These are phyloP conservation scores for Phaeotremella fagi DNA, from an alignment of 768 basidiomycete genomes.

Conservation along the genomic window DNA sequence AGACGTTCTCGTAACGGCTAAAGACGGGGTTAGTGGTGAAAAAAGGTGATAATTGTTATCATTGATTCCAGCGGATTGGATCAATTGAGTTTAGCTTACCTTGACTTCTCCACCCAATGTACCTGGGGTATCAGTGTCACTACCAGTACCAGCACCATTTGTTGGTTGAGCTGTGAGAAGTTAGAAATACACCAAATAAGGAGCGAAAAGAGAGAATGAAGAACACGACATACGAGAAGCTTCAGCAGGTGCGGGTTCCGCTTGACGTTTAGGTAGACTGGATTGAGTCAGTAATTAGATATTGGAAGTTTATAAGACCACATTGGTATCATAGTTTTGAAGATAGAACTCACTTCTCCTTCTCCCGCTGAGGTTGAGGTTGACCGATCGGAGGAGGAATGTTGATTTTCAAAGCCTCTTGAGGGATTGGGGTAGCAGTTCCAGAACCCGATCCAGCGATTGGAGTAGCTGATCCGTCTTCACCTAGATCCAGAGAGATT, in stretches of 20 bases:
- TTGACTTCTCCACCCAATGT: conserved; percentile 26
- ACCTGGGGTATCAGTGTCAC: conserved; percentile 42
- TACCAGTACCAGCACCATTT: conserved; percentile 20
- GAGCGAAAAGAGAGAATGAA: neutral
- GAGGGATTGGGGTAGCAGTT: conserved; percentile 12
- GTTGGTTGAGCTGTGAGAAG: conserved; percentile 10
- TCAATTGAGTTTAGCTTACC: conserved; percentile 9
- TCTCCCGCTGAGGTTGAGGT: conserved; percentile 25
- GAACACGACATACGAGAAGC: conserved; percentile 16
- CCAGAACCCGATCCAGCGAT: conserved; percentile 14
- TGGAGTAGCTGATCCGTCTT: neutral
- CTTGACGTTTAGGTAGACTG: conserved; percentile 41
- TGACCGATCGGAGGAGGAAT: conserved; percentile 29
- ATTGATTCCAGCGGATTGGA: neutral
- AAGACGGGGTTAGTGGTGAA: too few species aligned
- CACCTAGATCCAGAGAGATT: conserved; percentile 1
- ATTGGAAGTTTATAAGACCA: too few species aligned
- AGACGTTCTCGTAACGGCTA: conserved; percentile 58
- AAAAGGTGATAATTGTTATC: neutral
- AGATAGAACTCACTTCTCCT: conserved; percentile 36
- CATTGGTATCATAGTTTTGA: too few species aligned
- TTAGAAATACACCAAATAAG: neutral
- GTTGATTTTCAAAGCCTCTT: conserved; percentile 38
- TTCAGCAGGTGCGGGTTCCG: conserved; percentile 21
- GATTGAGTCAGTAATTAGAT: too few species aligned